phyloP scores from a whole-genome alignment of 2,329 filamentous ascomycete genomes.

The Daldinia sp. region DNA sequence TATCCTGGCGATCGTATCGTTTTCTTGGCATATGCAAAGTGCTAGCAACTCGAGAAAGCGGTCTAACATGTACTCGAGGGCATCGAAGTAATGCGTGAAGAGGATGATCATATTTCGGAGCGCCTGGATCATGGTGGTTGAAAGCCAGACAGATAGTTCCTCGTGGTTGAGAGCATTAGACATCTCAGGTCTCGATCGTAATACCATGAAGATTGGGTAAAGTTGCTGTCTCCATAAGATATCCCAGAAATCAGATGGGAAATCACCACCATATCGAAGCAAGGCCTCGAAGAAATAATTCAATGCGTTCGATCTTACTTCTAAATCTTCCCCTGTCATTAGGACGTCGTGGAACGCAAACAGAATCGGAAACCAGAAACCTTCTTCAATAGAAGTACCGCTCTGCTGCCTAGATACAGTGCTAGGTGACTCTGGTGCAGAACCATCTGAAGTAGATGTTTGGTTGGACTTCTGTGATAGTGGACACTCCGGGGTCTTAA shows the following conservation, averaged over 20 bases:
- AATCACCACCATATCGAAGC: slow-evolving; percentile 87
- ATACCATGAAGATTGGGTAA: slow-evolving; percentile 97
- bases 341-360: slow-evolving; percentile 99
- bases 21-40: slow-evolving; percentile 98
- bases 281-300: slow-evolving; percentile 97
- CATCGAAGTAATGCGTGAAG: slow-evolving; percentile 98
- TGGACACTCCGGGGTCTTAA: slow-evolving; percentile 94
- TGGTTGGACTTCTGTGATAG: slow-evolving; percentile 70
- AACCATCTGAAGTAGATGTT: slow-evolving; percentile 47
- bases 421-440: slow-evolving; percentile 52
- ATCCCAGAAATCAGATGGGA: slow-evolving; percentile 96
- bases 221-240: slow-evolving; percentile 96
- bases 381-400: slow-evolving; percentile 91
- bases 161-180: slow-evolving; percentile 94
- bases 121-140: slow-evolving; percentile 99
- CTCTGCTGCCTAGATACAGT: slow-evolving; percentile 65
- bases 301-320: slow-evolving; percentile 88
- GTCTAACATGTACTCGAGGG: slow-evolving; percentile 96
- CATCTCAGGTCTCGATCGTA: slow-evolving; percentile 97
- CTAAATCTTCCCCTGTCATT: slow-evolving; percentile 98
- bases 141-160: slow-evolving; percentile 97
- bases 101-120: slow-evolving; percentile 97
- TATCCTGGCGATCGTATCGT: slow-evolving; percentile 97
- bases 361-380: slow-evolving; percentile 97
- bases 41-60: slow-evolving; percentile 94